Base-by-base conservation (phyloP, 192 early-diverging fungal species). In the Coemansia sp. region DNA sequence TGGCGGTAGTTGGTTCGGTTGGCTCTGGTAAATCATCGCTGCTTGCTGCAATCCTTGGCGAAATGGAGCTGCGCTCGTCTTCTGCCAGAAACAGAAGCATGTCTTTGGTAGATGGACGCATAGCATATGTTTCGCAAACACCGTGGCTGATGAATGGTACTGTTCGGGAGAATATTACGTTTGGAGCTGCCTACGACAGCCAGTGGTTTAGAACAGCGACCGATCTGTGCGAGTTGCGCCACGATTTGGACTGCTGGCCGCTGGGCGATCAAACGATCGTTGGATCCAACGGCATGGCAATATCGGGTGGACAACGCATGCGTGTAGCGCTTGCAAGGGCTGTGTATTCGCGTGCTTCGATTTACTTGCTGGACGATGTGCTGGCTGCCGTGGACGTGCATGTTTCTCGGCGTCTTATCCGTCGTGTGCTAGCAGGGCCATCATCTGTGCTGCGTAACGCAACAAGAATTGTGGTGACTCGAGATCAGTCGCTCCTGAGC, bases 11-110 rank as follows among this genome's bases (percentile, higher is more conserved):
- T 47, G 95, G 95, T 7, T 73, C 83, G 22, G 95, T 92, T 16
- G 94, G 94, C 1, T 75, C 85, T n/a, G 94, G 95, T 49, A 97
- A 97, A 71, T 87, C 88, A 8, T 88, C 87, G 19, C 64, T 97
- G 28, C 65, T 96, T 3, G 57, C 85, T 7, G 89, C 92, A 47
- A 76, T 95, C 10, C 72, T 95, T 1, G 92, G 92, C 49, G 94
- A 96, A 74, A 89, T 86, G 73, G 4, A 12, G 30, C 19, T n/a
- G 2, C n/a, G 2, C 9, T n/a, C 48, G n/a, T 3, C 27, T 27
- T 18, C 14, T 24, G 41, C n/a, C 38, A 44, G 14, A 9, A 44
- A 16, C 34, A 59, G 3, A 2, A 16, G 26, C 14, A n/a, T 4
- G 30, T 9, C 50, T 3, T 12, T 10, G 8, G 25, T 51, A 0